phyloP scores from a whole-genome alignment of 495 filamentous ascomycete genomes.

The Hypoxylon fragiforme region DNA sequence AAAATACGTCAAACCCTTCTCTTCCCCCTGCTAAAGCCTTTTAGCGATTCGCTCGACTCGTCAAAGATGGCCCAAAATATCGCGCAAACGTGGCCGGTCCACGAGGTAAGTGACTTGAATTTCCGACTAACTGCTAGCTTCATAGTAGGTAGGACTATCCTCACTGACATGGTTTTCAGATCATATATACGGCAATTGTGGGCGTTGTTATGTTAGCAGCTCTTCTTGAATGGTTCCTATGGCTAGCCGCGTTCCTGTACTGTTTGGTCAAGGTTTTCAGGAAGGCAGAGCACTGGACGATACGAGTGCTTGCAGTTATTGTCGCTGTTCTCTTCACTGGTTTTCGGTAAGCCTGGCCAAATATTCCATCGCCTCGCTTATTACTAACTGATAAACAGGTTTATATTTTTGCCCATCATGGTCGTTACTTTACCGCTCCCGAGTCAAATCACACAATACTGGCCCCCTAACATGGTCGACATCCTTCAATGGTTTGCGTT shows the following conservation, averaged over 20 bases:
- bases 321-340: conserved; percentile 73
- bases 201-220: conserved; percentile 82
- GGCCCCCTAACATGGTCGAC: conserved; percentile 66
- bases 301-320: conserved; percentile 72
- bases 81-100: conserved; percentile 57
- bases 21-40: background rate
- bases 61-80: conserved; percentile 48
- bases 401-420: conserved; percentile 91
- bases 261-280: conserved; percentile 85
- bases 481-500: conserved; percentile 95
- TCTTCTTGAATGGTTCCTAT: conserved; percentile 90
- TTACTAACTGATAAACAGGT: conserved; percentile 50
- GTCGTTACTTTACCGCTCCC: conserved; percentile 90
- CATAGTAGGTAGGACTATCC: background rate
- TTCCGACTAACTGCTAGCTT: too few relatives aligned
- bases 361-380: background rate
- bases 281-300: conserved; percentile 88
- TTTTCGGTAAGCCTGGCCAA: conserved; percentile 63
- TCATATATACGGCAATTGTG: conserved; percentile 78
- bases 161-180: conserved; percentile 36
- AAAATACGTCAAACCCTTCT: background rate
- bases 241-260: conserved; percentile 90
- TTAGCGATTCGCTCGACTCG: background rate
- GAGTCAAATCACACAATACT: conserved; percentile 65
- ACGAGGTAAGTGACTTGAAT: conserved; percentile 59